phyloP scores from a whole-genome alignment of 2,329 filamentous ascomycete species.

The Xylaria digitata region DNA sequence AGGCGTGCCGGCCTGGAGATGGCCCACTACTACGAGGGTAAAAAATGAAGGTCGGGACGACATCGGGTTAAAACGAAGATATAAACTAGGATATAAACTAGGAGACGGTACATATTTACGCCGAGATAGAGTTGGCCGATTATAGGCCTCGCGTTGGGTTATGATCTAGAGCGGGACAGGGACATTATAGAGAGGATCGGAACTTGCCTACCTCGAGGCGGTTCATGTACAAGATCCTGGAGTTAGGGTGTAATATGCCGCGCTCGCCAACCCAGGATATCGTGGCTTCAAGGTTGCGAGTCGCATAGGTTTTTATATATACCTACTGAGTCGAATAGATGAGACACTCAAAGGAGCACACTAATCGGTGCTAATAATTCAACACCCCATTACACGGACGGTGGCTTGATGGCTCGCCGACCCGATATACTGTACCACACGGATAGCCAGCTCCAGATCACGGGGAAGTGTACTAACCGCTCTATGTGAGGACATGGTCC shows the following conservation, averaged over 20 bases:
- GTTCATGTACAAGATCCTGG: constrained; percentile 22
- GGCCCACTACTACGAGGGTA: constrained; percentile 89
- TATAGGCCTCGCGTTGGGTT: constrained; percentile 32
- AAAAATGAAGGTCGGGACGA: constrained; percentile 47
- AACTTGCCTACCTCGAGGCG: neutral
- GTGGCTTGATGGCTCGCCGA: neutral
- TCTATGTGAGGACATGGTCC: neutral
- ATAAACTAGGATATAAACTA: constrained; percentile 1
- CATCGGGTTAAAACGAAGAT: neutral
- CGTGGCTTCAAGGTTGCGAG: constrained; percentile 5
- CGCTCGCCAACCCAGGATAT: constrained; percentile 9
- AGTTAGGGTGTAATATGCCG: constrained; percentile 25
- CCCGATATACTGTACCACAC: neutral
- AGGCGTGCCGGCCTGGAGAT: constrained; percentile 92
- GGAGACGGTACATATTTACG: constrained; percentile 16
- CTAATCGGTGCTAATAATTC: neutral
- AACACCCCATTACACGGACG: neutral
- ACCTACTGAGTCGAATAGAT: constrained; percentile 26
- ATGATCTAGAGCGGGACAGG: constrained; percentile 28
- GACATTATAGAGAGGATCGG: constrained; percentile 28
- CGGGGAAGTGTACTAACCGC: neutral
- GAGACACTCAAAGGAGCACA: constrained; percentile 37
- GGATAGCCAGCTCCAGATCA: neutral
- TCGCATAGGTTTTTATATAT: constrained; percentile 31
- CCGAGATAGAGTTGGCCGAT: constrained; percentile 31